Evolutionary conservation across 805 yeast genomes (phyloP).

Genomic region (Saturnispora dispora): DNA sequence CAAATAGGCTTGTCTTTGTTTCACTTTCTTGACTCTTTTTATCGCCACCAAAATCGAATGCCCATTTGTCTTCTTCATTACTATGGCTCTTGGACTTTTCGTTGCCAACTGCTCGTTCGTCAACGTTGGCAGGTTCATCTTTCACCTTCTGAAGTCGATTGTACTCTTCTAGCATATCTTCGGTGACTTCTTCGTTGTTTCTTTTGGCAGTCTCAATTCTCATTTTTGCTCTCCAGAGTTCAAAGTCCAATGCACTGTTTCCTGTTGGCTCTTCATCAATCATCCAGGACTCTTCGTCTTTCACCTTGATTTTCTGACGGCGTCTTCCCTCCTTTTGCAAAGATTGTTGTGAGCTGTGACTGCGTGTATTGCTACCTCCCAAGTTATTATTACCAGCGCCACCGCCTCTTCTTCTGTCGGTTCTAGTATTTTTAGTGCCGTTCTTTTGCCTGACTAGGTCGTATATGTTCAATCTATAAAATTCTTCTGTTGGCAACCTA

Average conservation of each 20-base stretch:
- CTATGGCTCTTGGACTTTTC: background rate
- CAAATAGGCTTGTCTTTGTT: constrained; percentile 2
- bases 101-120: background rate
- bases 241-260: constrained; percentile 48
- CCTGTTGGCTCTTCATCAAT: constrained; percentile 34
- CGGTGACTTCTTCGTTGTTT: constrained; percentile 33
- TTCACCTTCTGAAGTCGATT: background rate
- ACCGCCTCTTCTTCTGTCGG: constrained; percentile 1
- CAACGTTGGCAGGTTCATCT: background rate
- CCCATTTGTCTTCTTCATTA: constrained; percentile 8
- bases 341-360: background rate
- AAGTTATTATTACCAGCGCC: constrained; percentile 5
- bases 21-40: constrained; percentile 1
- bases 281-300: constrained; percentile 25
- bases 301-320: constrained; percentile 16
- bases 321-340: constrained; percentile 9
- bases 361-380: constrained; percentile 11
- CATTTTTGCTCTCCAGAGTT: constrained; percentile 49
- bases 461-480: constrained; percentile 35
- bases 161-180: constrained; percentile 9
- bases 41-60: constrained; percentile 9
- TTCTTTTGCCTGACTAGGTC: background rate
- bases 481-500: constrained; percentile 37
- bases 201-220: constrained; percentile 39
- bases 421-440: background rate